Evolutionary conservation across 1,284 basidiomycete species (phyloP).

Genomic region (Moniliophthora roreri): DNA sequence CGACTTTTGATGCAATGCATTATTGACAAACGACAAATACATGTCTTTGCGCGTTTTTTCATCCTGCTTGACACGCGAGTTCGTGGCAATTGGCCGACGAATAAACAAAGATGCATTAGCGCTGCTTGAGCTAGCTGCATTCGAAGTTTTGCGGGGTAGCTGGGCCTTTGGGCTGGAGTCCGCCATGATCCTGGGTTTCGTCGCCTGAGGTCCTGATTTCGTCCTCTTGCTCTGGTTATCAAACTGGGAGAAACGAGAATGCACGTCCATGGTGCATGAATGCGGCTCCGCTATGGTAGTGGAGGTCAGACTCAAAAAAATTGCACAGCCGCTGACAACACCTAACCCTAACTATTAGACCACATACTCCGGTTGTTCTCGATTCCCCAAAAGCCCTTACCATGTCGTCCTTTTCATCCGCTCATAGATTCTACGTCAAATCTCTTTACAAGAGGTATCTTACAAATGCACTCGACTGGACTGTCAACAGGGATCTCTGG

Average conservation of each 20-base stretch:
- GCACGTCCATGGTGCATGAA: conserved; percentile 60
- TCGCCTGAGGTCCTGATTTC: conserved; percentile 57
- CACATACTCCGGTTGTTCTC: too few relatives aligned
- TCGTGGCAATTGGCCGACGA: conserved; percentile 68
- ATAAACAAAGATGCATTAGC: conserved; percentile 34
- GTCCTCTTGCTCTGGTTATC: conserved; percentile 56
- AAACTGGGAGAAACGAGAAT: conserved; percentile 70
- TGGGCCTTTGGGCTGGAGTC: conserved; percentile 8
- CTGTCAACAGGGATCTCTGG: conserved; percentile 83
- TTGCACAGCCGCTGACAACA: neutral
- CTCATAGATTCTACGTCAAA: conserved; percentile 87
- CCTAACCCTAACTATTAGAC: too few relatives aligned
- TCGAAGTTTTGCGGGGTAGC: conserved; percentile 29
- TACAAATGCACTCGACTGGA: conserved; percentile 88
- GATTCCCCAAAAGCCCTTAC: too few relatives aligned
- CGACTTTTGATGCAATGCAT: conserved; percentile 75
- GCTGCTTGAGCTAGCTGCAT: conserved; percentile 8
- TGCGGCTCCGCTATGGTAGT: neutral
- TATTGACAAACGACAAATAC: conserved; percentile 82
- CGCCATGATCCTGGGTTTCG: conserved; percentile 47
- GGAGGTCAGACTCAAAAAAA: neutral
- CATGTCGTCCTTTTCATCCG: conserved; percentile 67
- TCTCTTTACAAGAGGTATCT: conserved; percentile 88
- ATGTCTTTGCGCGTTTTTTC: conserved; percentile 78
- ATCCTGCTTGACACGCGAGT: conserved; percentile 74